Evolutionary conservation across 1,284 basidiomycete species (phyloP).

Genomic region (Leccinum angustisporum): DNA sequence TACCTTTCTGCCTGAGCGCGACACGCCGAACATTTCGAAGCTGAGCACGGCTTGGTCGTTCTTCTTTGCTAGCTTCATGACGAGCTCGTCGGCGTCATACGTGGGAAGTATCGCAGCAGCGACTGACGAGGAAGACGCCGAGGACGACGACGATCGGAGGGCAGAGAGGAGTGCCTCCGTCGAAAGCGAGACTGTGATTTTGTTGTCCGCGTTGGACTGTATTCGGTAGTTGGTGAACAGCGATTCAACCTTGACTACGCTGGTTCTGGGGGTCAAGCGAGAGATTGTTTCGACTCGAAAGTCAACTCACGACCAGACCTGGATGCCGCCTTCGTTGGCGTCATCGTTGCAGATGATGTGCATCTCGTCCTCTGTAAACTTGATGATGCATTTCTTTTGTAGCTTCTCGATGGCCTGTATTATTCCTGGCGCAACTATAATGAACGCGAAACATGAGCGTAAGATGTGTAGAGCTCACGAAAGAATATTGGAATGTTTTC

Average conservation of each 20-base stretch:
- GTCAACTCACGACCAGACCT: conserved; percentile 83
- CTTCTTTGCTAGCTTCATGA: conserved; percentile 84
- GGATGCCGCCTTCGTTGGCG: conserved; percentile 79
- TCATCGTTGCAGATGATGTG: conserved; percentile 84
- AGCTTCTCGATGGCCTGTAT: conserved; percentile 79
- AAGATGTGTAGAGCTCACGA: conserved; percentile 40
- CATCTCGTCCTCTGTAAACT: conserved; percentile 74
- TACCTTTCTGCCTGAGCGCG: conserved; percentile 54
- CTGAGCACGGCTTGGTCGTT: conserved; percentile 70
- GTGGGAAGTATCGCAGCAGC: conserved; percentile 32
- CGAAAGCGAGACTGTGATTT: conserved; percentile 72
- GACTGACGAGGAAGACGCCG: conserved; percentile 38
- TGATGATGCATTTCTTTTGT: conserved; percentile 81
- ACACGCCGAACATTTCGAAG: conserved; percentile 67
- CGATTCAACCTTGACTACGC: conserved; percentile 65
- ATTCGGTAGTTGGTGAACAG: conserved; percentile 84
- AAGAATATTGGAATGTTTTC: conserved; percentile 60
- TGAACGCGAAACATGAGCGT: not conserved
- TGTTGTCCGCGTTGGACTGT: conserved; percentile 83
- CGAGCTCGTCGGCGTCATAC: conserved; percentile 62
- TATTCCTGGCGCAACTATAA: conserved; percentile 48
- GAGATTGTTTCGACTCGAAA: not conserved
- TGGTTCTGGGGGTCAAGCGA: conserved; percentile 25
- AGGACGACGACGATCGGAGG: conserved; percentile 60
- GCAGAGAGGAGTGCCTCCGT: conserved; percentile 78